Conservation (phyloP, 495 filamentous ascomycete genomes). For the Aspergillus ostianus region DNA sequence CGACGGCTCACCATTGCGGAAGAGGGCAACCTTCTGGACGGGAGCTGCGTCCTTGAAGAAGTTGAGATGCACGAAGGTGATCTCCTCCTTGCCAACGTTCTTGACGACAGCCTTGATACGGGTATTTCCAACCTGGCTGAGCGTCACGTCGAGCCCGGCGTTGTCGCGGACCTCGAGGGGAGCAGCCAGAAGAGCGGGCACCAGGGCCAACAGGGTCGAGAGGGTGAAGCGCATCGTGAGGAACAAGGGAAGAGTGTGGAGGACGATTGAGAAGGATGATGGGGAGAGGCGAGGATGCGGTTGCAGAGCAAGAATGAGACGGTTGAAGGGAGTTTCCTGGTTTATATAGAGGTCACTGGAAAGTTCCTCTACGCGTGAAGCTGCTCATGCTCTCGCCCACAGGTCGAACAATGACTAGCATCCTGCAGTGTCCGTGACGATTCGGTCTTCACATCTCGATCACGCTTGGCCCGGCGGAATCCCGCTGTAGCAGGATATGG, state of each 20-base stretch:
- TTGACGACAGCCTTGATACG: conserved; percentile 60
- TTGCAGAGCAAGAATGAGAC: background rate
- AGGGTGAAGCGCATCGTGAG: conserved; percentile 14
- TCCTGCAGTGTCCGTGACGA: background rate
- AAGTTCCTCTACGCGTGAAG: background rate
- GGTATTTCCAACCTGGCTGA: conserved; percentile 53
- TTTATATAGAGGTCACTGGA: background rate
- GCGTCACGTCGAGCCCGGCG: conserved; percentile 49
- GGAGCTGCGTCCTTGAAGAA: conserved; percentile 58
- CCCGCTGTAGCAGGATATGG: conserved; percentile 11
- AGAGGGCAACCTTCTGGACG: conserved; percentile 61
- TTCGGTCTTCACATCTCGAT: background rate
- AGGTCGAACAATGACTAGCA: background rate
- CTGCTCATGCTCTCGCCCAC: background rate
- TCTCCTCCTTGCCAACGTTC: conserved; percentile 52
- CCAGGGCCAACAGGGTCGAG: conserved; percentile 37
- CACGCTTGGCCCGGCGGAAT: conserved; percentile 29
- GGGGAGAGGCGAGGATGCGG: conserved; percentile 2
- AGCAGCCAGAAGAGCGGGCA: conserved; percentile 38
- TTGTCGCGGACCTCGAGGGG: conserved; percentile 40
- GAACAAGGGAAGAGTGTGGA: background rate
- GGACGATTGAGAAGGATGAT: background rate
- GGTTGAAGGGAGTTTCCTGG: background rate
- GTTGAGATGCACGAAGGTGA: conserved; percentile 61
- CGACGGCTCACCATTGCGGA: conserved; percentile 44